Evolutionary conservation across 2,329 filamentous ascomycete genomes (phyloP), one percentile per base, ranked within the genome.

Genomic region (Beauveria medogensis): DNA sequence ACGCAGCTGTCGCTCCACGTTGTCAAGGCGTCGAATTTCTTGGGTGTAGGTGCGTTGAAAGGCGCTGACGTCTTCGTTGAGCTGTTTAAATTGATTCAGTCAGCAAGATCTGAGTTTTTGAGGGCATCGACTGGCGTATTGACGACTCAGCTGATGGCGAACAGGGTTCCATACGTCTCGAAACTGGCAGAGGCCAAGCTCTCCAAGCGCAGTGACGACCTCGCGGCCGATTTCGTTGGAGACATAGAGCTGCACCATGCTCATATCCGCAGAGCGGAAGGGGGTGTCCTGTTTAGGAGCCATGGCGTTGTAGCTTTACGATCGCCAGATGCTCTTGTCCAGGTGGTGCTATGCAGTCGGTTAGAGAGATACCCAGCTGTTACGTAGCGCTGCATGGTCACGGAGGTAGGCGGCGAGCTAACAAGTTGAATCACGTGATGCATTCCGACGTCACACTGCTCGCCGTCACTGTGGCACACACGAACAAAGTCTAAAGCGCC

Each of bases 201-300:
- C 94, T 72, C 94, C 94, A 66, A 99, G 82, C 61, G 93, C 93
- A 72, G 92, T 96, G 65, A 97, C 92, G 69, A 97, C 93, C 80
- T 99, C 95, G 73, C 94, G 87, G 69, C 94, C 93, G 69, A 99
- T 97, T 82, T 99, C 94, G 74, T 97, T 97, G 72, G 94, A 91
- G 71, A 99, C 95, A 79, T 97, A 99, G 72, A 99, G 89, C 87
- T 99, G 94, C 72, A 96, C 96, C 88, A 99, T 89, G 83, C 92
- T 97, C 94, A 99, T 99, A 78, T 97, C 91, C 90, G 92, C 91
- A 74, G 94, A 99, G 84, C 95, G 93, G 87, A 99, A 97, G 81
- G 97, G 90, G 77, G 92, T 96, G 80, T 97, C 92, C 79, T 91
- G 79, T 74, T 80, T 77, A 67, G 82, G 80, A 76, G 84, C 84